phyloP scores from a whole-genome alignment of 2,329 filamentous ascomycete species.

The Eutypella sp. region DNA sequence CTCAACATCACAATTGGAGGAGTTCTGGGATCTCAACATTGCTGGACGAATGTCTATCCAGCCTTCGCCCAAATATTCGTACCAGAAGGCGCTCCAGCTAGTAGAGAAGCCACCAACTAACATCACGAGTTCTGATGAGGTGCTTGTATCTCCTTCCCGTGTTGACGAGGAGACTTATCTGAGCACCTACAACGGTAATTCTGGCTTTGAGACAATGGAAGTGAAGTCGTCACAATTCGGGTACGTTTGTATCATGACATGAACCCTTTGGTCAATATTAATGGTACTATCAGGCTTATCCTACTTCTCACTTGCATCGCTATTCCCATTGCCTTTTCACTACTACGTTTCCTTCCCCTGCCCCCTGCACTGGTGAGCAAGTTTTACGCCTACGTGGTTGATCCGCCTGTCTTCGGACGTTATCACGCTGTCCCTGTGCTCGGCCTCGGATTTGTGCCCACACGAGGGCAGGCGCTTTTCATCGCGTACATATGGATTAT shows the following conservation, averaged over 20 bases:
- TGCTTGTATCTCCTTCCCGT: neutral
- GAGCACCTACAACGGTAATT: neutral
- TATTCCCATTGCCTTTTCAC: constrained; percentile 26
- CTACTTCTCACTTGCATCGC: constrained; percentile 24
- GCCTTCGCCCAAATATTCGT: neutral
- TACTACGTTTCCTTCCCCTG: constrained; percentile 30
- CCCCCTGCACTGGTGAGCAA: constrained; percentile 12
- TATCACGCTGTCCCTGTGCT: constrained; percentile 27
- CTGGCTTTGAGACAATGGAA: neutral
- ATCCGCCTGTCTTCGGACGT: constrained; percentile 27
- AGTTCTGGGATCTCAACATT: neutral
- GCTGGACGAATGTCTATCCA: neutral
- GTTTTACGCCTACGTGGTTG: constrained; percentile 25
- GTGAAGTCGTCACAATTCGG: no score
- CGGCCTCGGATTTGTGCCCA: constrained; percentile 27
- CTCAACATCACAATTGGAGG: neutral
- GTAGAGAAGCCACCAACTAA: neutral
- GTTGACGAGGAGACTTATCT: neutral
- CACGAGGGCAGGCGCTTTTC: constrained; percentile 30
- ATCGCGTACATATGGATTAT: constrained; percentile 29
- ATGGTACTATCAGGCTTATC: constrained; percentile 19
- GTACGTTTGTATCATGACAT: no score
- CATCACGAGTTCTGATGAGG: neutral
- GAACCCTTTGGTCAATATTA: no score
- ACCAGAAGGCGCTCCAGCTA: neutral